Evolutionary conservation across 202 grass and related monocot species (phyloP).

Genomic region (Setaria italica): DNA sequence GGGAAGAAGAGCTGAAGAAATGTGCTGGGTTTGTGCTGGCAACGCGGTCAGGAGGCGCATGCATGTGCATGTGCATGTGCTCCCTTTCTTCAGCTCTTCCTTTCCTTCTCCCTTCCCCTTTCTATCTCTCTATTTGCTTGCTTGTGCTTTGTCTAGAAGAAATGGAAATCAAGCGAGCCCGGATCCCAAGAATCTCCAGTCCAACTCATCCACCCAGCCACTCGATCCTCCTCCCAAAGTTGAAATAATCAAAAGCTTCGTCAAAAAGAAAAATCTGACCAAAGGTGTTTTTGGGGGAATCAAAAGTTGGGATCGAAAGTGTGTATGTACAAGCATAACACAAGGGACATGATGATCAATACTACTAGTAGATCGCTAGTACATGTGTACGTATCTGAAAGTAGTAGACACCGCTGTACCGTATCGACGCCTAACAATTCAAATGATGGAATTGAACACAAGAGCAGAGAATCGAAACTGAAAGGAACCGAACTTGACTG

Average conservation of each 20-base stretch:
- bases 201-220: neutral
- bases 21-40: neutral
- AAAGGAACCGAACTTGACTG: too few relatives aligned
- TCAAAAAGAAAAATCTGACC: neutral
- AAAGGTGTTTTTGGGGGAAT: neutral
- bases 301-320: neutral
- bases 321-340: neutral
- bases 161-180: neutral
- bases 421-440: too few relatives aligned
- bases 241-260: neutral
- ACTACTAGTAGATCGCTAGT: neutral
- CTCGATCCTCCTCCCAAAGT: neutral
- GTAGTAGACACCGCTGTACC: too few relatives aligned
- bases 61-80: neutral
- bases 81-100: neutral
- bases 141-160: neutral
- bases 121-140: neutral
- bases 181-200: constrained; percentile 42
- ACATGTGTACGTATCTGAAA: neutral
- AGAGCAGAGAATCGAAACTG: too few relatives aligned
- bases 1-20: neutral
- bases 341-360: neutral
- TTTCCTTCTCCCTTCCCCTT: neutral
- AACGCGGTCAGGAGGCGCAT: neutral
- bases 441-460: too few relatives aligned